Conservation (phyloP, 495 filamentous ascomycete species). For the Hyaloscypha finlandica region DNA sequence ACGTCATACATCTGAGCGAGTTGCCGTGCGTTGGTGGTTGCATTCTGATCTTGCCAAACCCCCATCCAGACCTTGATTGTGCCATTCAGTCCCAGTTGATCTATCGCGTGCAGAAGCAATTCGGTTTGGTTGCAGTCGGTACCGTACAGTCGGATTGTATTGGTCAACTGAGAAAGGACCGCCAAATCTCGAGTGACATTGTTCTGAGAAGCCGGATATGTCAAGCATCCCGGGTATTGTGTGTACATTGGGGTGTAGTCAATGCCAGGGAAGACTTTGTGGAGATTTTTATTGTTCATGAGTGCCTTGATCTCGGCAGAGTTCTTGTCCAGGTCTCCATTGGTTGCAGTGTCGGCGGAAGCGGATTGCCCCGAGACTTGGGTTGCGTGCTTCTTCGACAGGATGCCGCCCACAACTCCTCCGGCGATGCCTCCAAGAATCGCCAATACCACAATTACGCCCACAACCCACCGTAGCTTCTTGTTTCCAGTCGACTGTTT, state of each 20-base stretch:
- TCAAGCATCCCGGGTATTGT: slow-evolving; percentile 84
- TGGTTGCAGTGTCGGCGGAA: slow-evolving; percentile 48
- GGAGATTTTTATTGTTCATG: slow-evolving; percentile 76
- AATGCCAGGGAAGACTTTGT: slow-evolving; percentile 95
- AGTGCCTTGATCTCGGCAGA: slow-evolving; percentile 79
- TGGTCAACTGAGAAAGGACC: slow-evolving; percentile 87
- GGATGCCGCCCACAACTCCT: slow-evolving; percentile 74
- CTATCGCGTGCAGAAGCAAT: slow-evolving; percentile 85
- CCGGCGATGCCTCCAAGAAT: slow-evolving; percentile 72
- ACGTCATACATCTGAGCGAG: slow-evolving; percentile 79
- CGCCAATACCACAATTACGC: slow-evolving; percentile 58
- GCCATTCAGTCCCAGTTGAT: slow-evolving; percentile 67
- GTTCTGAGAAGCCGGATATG: slow-evolving; percentile 81
- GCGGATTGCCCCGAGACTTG: slow-evolving; percentile 22
- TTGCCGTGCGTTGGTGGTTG: slow-evolving; percentile 80
- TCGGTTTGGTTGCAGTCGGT: slow-evolving; percentile 98
- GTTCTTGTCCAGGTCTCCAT: slow-evolving; percentile 71
- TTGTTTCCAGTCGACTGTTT: slow-evolving; percentile 62
- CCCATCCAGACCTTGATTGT: slow-evolving; percentile 91
- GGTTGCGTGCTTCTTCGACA: slow-evolving; percentile 41
- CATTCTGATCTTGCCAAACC: slow-evolving; percentile 88
- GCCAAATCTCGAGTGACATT: slow-evolving; percentile 93
- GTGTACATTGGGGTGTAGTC: slow-evolving; percentile 93
- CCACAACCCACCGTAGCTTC: slow-evolving; percentile 71
- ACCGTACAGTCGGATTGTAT: slow-evolving; percentile 87